Evolutionary conservation across 495 filamentous ascomycete genomes (phyloP).

Genomic region (Usnea hakonensis): DNA sequence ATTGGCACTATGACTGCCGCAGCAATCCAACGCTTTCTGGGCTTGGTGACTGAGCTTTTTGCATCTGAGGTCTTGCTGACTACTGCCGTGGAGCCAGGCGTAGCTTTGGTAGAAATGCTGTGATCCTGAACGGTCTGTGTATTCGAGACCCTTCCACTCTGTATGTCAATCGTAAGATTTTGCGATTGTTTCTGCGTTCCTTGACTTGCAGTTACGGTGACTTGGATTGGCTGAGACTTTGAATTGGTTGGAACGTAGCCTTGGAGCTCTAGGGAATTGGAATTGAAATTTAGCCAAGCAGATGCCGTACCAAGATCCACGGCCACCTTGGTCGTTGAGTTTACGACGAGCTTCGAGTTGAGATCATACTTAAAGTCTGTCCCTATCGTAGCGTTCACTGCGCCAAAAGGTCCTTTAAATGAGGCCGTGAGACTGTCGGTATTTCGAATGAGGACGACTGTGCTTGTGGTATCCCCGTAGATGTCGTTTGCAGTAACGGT

Average conservation of each 20-base stretch:
- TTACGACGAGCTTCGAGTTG: conserved; percentile 42
- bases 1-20: conserved; percentile 40
- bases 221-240: conserved; percentile 33
- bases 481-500: conserved; percentile 57
- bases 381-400: conserved; percentile 52
- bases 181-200: conserved; percentile 39
- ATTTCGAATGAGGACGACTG: conserved; percentile 56
- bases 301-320: conserved; percentile 44
- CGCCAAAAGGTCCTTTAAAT: conserved; percentile 39
- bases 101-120: conserved; percentile 1
- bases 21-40: conserved; percentile 37
- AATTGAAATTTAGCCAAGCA: conserved; percentile 63
- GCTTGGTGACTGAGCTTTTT: conserved; percentile 8
- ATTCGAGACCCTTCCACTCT: conserved; percentile 12
- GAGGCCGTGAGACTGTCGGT: conserved; percentile 30
- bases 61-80: not conserved
- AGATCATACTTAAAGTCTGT: conserved; percentile 58
- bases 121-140: not conserved
- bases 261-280: conserved; percentile 45
- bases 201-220: conserved; percentile 47
- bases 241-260: conserved; percentile 53
- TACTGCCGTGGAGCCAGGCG: not conserved
- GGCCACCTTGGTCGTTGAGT: conserved; percentile 41
- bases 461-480: conserved; percentile 54
- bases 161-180: conserved; percentile 45